Base-by-base conservation (phyloP, 2,329 filamentous ascomycete genomes). In the Penicillium sp. region DNA sequence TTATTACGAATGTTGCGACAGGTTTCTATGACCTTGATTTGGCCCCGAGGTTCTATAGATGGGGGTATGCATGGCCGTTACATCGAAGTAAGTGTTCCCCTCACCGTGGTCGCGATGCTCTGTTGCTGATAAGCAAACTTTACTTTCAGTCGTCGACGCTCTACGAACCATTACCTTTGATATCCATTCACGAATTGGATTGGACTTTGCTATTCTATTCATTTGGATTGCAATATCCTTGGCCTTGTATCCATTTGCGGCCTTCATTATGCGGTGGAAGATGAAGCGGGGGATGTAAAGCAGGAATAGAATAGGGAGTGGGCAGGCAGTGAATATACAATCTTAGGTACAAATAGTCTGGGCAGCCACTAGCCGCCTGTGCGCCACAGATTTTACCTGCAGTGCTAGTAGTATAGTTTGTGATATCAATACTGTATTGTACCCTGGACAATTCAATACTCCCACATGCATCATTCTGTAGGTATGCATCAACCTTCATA, bases 31-130 rank as follows among this genome's bases (percentile, higher is more conserved):
- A 81, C 4, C 73, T 87, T 41, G 81, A 84, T 27, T 72, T 88
- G 25, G 79, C 81, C 2, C 80, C 82, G 0, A 72, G 68, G 0
- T 87, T 88, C 63, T 88, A 84, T 65, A 65, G 70, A 3, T 88
- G 82, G 82, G 84, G 83, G 0, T 85, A 85, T 64, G 84, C 80
- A 0, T 85, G 84, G 82, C 85, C 85, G 9, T 68, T 88, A 52
- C 82, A 86, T 66, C 80, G 83, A 38, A 77, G 78, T 80, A 68
- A 61, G 74, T 71, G 45, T 23, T 21, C 4, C 21, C 15, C 10
- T 42, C 13, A 34, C 27, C 3, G 1, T n/a, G 15, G 31, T n/a
- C 8, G 10, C 8, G 6, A 15, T 46, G 44, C 31, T 15, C 3
- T 23, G 7, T 29, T 15, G 10, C 18, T 51, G 57, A 37, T 38